Conservation (phyloP, 495 filamentous ascomycete species). For the Geopyxis carbonaria region DNA sequence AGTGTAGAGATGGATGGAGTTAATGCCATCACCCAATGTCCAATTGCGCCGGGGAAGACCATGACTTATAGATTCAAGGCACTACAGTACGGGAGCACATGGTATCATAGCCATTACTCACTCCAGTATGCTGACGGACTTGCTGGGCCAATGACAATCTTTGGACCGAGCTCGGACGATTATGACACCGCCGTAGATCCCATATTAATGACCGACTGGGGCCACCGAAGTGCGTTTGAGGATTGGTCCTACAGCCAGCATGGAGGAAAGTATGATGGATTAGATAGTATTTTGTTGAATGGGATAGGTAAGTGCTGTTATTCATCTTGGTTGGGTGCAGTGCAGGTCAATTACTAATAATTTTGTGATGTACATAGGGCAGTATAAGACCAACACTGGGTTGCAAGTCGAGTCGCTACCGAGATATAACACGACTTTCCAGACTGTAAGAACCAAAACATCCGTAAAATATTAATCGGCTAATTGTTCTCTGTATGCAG, state of each 20-base stretch:
- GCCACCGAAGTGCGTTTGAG: conserved; percentile 12
- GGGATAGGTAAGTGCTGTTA: no score
- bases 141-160: conserved; percentile 29
- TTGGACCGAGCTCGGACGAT: conserved; percentile 29
- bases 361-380: no score
- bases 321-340: no score
- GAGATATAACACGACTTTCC: neutral
- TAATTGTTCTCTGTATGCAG: no score
- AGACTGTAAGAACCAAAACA: no score
- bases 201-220: conserved; percentile 29
- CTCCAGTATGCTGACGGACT: conserved; percentile 39
- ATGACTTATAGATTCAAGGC: conserved; percentile 36
- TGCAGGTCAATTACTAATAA: no score
- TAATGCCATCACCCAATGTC: conserved; percentile 47
- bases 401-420: neutral
- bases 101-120: conserved; percentile 35
- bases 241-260: neutral
- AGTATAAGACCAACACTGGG: no score
- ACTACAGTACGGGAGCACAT: conserved; percentile 37
- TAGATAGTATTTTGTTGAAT: no score
- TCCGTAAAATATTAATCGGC: no score
- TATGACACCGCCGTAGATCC: conserved; percentile 35
- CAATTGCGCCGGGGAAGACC: conserved; percentile 38
- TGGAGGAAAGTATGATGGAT: no score
- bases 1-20: no score